Evolutionary conservation across 345 rosid species (phyloP).

Genomic region (Geranium brycei): DNA sequence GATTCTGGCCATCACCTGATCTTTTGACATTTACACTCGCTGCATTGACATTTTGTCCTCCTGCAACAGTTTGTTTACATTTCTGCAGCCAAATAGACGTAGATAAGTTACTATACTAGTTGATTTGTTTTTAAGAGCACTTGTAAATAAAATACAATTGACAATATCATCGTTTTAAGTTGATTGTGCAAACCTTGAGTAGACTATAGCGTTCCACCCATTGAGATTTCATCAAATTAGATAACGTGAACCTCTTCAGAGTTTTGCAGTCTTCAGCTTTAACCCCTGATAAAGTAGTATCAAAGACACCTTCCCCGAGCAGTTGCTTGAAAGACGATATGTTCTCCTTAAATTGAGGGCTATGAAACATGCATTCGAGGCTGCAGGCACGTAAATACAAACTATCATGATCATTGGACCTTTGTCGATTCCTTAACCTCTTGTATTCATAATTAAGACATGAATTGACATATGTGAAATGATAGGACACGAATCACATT

Average conservation of each 20-base stretch:
- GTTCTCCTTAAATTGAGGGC: constrained; percentile 78
- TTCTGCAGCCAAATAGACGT: constrained; percentile 32
- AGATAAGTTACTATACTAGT: background rate
- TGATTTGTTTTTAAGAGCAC: background rate
- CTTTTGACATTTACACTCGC: constrained; percentile 32
- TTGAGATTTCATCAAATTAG: constrained; percentile 38
- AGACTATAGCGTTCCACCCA: constrained; percentile 52
- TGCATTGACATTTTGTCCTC: constrained; percentile 26
- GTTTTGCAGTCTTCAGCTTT: constrained; percentile 49
- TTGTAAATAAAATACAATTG: background rate
- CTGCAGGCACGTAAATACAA: constrained; percentile 33
- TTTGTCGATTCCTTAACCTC: background rate
- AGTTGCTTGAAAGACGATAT: constrained; percentile 52
- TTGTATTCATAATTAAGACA: background rate
- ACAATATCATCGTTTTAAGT: background rate
- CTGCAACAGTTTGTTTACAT: constrained; percentile 15
- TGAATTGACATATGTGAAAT: background rate
- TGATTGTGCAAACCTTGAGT: constrained; percentile 42
- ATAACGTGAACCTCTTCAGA: constrained; percentile 50
- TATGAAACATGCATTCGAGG: constrained; percentile 61
- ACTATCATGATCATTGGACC: constrained; percentile 8
- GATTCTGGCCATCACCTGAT: constrained; percentile 33
- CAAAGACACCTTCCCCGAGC: constrained; percentile 75
- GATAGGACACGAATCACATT: too few species aligned
- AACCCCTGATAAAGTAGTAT: constrained; percentile 35